Conservation (phyloP, 2,329 filamentous ascomycete species). For the Teratosphaeria viscida region DNA sequence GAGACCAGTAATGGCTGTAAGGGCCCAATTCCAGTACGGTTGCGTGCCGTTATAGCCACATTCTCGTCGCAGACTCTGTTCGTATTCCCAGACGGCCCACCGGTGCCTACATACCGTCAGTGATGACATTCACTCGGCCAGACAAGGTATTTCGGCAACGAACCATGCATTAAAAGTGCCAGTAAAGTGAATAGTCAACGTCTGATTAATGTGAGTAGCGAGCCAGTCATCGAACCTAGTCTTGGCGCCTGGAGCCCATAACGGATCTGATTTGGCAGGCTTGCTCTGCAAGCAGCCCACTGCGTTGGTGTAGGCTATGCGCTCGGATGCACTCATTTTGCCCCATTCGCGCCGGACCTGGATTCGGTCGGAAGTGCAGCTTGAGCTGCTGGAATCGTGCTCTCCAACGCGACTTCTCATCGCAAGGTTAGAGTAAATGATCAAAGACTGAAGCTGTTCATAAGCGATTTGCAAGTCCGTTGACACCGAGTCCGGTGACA, state of each 20-base stretch:
- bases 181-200: slow-evolving; percentile 15
- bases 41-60: slow-evolving; percentile 34
- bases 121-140: neutral
- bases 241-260: slow-evolving; percentile 18
- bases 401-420: neutral
- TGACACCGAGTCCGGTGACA: neutral
- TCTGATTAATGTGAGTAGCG: slow-evolving; percentile 19
- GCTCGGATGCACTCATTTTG: slow-evolving; percentile 13
- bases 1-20: slow-evolving; percentile 24
- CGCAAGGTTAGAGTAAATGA: neutral
- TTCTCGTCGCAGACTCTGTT: slow-evolving; percentile 31
- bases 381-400: neutral
- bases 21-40: slow-evolving; percentile 39
- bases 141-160: neutral
- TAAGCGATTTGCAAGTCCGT: neutral
- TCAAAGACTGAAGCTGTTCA: neutral
- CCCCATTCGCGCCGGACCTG: slow-evolving; percentile 34
- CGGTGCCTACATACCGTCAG: slow-evolving; percentile 26
- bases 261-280: slow-evolving; percentile 9
- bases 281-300: slow-evolving; percentile 21
- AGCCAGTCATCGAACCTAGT: slow-evolving; percentile 23
- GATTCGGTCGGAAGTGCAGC: neutral
- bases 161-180: neutral
- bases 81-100: slow-evolving; percentile 33
- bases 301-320: slow-evolving; percentile 20